Conservation (phyloP, 306 rosid genomes). For the Vigna mungo region DNA sequence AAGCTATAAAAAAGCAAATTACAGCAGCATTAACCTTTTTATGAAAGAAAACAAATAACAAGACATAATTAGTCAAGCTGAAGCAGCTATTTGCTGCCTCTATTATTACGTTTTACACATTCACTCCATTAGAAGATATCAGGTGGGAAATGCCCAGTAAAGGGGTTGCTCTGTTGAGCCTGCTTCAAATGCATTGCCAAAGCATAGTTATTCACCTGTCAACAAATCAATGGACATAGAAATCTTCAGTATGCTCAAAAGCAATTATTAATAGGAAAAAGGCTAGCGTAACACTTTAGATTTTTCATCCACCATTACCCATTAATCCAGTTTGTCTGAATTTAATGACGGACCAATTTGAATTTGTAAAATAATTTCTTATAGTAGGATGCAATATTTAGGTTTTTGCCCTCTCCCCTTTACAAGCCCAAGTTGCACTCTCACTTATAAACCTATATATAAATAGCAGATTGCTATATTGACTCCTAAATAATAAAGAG, state of each 20-base stretch:
- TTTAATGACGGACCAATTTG: constrained; percentile 24
- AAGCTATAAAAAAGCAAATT: constrained; percentile 33
- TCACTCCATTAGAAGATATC: constrained; percentile 70
- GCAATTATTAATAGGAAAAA: neutral
- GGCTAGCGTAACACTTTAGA: neutral
- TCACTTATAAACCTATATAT: constrained; percentile 5
- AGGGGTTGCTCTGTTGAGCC: constrained; percentile 79
- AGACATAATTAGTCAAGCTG: constrained; percentile 36
- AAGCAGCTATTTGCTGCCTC: constrained; percentile 37
- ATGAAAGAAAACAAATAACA: neutral
- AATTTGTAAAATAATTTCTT: constrained; percentile 1
- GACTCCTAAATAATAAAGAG: no score
- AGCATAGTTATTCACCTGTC: constrained; percentile 85
- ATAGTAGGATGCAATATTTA: neutral
- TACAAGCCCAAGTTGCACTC: neutral
- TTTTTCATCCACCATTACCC: constrained; percentile 6
- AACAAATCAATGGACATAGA: constrained; percentile 28
- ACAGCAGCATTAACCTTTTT: constrained; percentile 16
- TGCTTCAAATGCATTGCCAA: constrained; percentile 94
- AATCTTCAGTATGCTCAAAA: constrained; percentile 30
- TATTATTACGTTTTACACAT: constrained; percentile 39
- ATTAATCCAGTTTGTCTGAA: neutral
- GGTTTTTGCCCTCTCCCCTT: neutral
- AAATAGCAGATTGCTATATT: no score
- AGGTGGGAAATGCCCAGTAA: constrained; percentile 82